Evolutionary conservation across 148 eudicot species (phyloP), one percentile per base, ranked within the genome.

Genomic region (Euryodendron excelsum): DNA sequence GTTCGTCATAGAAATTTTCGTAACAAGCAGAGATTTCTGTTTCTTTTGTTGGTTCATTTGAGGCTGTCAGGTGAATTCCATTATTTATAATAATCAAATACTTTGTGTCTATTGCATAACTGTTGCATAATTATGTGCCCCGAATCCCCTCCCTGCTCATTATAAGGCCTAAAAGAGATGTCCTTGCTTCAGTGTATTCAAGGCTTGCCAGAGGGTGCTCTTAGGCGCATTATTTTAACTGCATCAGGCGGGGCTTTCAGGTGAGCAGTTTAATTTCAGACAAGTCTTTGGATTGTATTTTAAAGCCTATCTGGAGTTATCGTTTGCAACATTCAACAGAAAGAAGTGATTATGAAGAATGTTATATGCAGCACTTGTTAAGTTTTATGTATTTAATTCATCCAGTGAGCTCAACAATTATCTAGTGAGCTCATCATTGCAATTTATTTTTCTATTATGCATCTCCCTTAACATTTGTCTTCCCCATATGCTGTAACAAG

Each of bases 241-340:
- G 99, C 99, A 33, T 96, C 99, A 56, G 99, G 99, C 18, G 99
- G 99, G 70, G 87, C 99, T 79, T 96, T 96, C 89, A 96, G 99
- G 99, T 93, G 47, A 73, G 84, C 59, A 47, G 17, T 50, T 76
- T 84, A 65, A 31, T 53, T 74, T 74, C 39, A 56, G 60, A 68
- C 18, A 4, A 10, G 3, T 67, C 53, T 75, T 25, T 25, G 1
- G 31, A 61, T 79, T 61, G 50, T 36, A 25, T 48, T 52, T 55
- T 23, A 70, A 75, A 27, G 25, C 34, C 5, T 27, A 12, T 74
- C 50, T 25, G 52, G 30, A 39, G 77, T 41, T 34, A 12, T 63
- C 17, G 62, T 62, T 48, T 30, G 55, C 59, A 47, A n/a, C 13
- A 21, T 62, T 75, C 17, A 45, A 63, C 25, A 62, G 44, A 63